Evolutionary conservation across 192 early-diverging fungal species (phyloP).

Genomic region (Coemansia sp.): DNA sequence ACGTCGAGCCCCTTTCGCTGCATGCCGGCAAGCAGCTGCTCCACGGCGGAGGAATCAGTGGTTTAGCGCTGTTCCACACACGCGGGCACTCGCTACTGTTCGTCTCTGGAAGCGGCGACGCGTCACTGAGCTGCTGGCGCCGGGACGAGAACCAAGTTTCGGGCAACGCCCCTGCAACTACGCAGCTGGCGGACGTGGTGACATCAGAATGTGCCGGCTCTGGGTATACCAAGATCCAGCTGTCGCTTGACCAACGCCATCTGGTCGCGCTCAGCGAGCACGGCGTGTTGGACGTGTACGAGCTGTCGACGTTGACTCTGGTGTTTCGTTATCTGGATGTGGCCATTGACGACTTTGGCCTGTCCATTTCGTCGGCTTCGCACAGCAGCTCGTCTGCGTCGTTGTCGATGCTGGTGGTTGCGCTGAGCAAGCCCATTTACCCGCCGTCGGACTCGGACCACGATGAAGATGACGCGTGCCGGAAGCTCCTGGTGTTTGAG

Average conservation of each 20-base stretch:
- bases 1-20: slow-evolving; percentile 16
- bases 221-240: slow-evolving; percentile 13
- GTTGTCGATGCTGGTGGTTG: slow-evolving; percentile 8
- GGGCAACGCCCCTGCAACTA: background rate
- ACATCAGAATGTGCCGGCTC: slow-evolving; percentile 15
- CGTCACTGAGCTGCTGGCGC: slow-evolving; percentile 34
- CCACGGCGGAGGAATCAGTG: slow-evolving; percentile 8
- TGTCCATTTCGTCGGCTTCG: slow-evolving; percentile 3
- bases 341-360: slow-evolving; percentile 26
- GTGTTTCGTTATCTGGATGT: slow-evolving; percentile 27
- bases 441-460: background rate
- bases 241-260: slow-evolving; percentile 21
- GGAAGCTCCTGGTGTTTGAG: slow-evolving; percentile 20
- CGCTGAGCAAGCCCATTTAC: slow-evolving; percentile 12
- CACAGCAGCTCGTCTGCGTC: background rate
- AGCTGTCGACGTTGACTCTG: slow-evolving; percentile 35
- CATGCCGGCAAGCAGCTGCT: background rate
- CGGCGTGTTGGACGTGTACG: slow-evolving; percentile 33
- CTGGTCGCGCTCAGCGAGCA: slow-evolving; percentile 22
- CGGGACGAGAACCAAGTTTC: background rate
- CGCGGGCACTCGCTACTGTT: slow-evolving; percentile 4
- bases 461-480: background rate
- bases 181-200: slow-evolving; percentile 20
- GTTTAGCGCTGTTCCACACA: slow-evolving; percentile 14
- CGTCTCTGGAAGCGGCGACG: slow-evolving; percentile 22